Base-by-base conservation (phyloP, 139 green algal species). In the Monoraphidium neglectum region DNA sequence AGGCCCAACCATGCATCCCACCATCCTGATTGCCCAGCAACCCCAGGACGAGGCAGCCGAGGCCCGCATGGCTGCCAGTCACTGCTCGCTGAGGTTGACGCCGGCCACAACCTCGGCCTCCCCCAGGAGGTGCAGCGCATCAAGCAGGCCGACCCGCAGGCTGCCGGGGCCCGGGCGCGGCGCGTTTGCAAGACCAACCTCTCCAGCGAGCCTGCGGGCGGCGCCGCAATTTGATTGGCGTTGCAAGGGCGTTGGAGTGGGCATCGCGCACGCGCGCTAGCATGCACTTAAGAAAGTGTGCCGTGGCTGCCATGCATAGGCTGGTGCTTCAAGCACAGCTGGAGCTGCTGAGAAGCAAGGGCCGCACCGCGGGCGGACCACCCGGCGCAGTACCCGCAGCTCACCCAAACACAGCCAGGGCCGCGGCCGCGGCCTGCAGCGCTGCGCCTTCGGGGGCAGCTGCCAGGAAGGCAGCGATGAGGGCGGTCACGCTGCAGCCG, bases 371-470 rank as follows among this genome's bases (percentile, higher is more conserved):
- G 33, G n/a, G 18, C 28, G 13, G 6, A 8, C 36, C 16, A 63
- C 16, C 15, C 10, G n/a, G n/a, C n/a, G n/a, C n/a, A n/a, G n/a
- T n/a, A n/a, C 24, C 40, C n/a, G 32, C 15, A 1, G 36, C 85
- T 68, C 78, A 95, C 91, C 91, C 91, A 82, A 95, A 97, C 13
- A 92, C 82, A 1, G 84, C 82, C 51, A 97, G 69, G 0, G 90
- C 91, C 46, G 84, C 67, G 18, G 90, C 90, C 13, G 85, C 92
- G 1, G 90, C 90, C 46, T 87, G 38, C 69, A 95, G 40, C 1
- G 77, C 28, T 2, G 68, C 62, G 12, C 26, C 57, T 13, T 33
- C 65, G 18, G 37, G 46, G 8, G 81, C 86, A 4, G 76, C 66
- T 4, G 82, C 69, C 2, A 93, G 63, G 56, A 96, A 96, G 0